Conservation (phyloP, 768 basidiomycete genomes). For the Tulasnella sp. region DNA sequence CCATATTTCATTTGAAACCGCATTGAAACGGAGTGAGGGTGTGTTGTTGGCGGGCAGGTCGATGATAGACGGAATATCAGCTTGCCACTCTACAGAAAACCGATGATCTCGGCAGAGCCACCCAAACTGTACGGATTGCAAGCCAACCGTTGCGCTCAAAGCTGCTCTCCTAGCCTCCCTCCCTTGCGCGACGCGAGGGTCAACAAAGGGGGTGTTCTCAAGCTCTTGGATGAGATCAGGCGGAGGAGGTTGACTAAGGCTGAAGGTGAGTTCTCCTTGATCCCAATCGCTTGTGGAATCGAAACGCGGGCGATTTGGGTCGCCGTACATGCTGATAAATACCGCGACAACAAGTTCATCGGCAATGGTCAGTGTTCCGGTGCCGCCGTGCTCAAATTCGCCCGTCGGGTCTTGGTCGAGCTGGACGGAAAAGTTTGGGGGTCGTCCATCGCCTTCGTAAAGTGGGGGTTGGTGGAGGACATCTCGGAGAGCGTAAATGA, state of each 20-base stretch:
- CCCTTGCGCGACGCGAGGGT: slow-evolving; percentile 14
- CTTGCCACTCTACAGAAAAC: slow-evolving; percentile 25
- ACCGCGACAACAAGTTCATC: not conserved
- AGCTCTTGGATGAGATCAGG: not conserved
- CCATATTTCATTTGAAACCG: not conserved
- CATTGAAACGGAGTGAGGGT: not conserved
- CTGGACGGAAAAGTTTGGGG: slow-evolving; percentile 12
- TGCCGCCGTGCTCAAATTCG: not conserved
- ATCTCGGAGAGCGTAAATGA: not conserved
- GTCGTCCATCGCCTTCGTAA: not conserved
- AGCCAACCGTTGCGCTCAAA: not conserved
- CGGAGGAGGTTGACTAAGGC: not conserved
- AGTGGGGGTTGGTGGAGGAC: slow-evolving; percentile 7
- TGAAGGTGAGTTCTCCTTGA: not conserved
- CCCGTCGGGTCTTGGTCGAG: not conserved
- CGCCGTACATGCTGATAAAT: slow-evolving; percentile 16
- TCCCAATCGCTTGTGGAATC: not conserved
- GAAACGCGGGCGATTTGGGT: not conserved
- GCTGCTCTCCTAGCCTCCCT: not conserved
- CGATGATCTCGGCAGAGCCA: slow-evolving; percentile 25
- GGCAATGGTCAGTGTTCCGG: slow-evolving; percentile 16
- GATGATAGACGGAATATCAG: no score
- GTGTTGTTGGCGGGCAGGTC: not conserved
- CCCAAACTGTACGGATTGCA: slow-evolving; percentile 24
- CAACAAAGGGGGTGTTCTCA: not conserved